Evolutionary conservation across 768 basidiomycete genomes (phyloP), one percentile per base, ranked within the genome.

Genomic region (Boletus edulis): DNA sequence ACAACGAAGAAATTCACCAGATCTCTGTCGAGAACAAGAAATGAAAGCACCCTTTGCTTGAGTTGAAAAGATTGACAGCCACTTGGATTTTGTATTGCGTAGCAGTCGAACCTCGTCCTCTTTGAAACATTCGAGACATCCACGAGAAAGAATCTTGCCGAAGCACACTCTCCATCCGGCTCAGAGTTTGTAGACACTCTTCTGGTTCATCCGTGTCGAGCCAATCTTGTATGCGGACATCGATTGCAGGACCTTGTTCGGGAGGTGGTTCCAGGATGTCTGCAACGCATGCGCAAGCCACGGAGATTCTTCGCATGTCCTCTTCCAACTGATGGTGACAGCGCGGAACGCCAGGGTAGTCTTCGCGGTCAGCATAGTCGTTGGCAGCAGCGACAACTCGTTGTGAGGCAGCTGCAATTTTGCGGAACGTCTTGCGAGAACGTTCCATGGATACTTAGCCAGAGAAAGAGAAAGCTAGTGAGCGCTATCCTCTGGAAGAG

Each of bases 291-390:
- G 45, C 31, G 54, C 47, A 57, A 32, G 54, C 54, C 14, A 57
- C 56, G 22, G 29, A 49, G 14, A 56, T 44, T 15, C 15, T 56
- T 35, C 24, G 46, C 54, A 57, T 56, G 5, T 49, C 56, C 4
- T 34, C 34, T 31, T 56, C 54, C 18, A 57, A 15, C 42, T 39
- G 54, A 37, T 56, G 48, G 34, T 57, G 53, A 43, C 32, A 41
- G 10, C 17, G 46, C 3, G 20, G 3, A 5, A 55, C 35, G 6
- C 22, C 10, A 20, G 44, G 27, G 10, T 17, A 31, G 5, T 57
- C 54, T n/a, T 35, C 3, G 15, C 38, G 47, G 22, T 57, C 38
- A 14, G 56, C 43, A 13, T 46, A 45, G 5, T 45, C 9, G 6
- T 49, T 46, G 37, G 56, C 54, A 37, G 15, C 42, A 11, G 15